phyloP scores from a whole-genome alignment of 768 basidiomycete species.

The Coprinopsis marcescibilis region DNA sequence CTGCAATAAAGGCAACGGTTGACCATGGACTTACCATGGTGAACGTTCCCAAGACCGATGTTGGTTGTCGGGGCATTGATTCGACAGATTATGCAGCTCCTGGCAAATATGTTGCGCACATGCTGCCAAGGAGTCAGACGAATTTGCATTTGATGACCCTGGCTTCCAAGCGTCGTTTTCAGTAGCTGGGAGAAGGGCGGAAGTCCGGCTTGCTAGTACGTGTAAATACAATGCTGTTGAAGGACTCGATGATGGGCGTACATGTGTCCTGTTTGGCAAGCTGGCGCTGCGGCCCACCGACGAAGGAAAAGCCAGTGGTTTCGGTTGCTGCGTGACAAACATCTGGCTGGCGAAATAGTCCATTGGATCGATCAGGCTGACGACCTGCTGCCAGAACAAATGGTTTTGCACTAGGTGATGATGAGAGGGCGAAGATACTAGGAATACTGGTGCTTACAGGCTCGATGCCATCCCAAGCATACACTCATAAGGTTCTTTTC shows the following conservation, averaged over 20 bases:
- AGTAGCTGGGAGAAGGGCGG: conserved; percentile 21
- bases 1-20: background rate
- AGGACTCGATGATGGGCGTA: background rate
- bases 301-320: background rate
- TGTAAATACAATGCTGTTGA: background rate
- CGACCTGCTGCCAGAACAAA: conserved; percentile 65
- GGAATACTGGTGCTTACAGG: conserved; percentile 40
- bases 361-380: conserved; percentile 54
- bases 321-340: conserved; percentile 35
- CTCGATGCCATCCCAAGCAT: conserved; percentile 53
- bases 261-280: background rate
- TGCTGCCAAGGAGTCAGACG: conserved; percentile 52
- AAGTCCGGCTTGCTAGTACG: background rate
- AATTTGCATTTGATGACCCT: conserved; percentile 27
- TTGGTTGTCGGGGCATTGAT: conserved; percentile 52
- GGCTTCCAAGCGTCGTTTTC: conserved; percentile 21
- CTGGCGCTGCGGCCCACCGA: background rate
- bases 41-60: conserved; percentile 37
- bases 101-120: conserved; percentile 50
- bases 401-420: conserved; percentile 54
- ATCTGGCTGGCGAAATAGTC: conserved; percentile 47
- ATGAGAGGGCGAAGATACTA: conserved; percentile 1
- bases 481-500: conserved; percentile 57
- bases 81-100: conserved; percentile 62
- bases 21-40: conserved; percentile 1